phyloP scores from a whole-genome alignment of 1,284 basidiomycete genomes.

The Retiboletus flavoniger region DNA sequence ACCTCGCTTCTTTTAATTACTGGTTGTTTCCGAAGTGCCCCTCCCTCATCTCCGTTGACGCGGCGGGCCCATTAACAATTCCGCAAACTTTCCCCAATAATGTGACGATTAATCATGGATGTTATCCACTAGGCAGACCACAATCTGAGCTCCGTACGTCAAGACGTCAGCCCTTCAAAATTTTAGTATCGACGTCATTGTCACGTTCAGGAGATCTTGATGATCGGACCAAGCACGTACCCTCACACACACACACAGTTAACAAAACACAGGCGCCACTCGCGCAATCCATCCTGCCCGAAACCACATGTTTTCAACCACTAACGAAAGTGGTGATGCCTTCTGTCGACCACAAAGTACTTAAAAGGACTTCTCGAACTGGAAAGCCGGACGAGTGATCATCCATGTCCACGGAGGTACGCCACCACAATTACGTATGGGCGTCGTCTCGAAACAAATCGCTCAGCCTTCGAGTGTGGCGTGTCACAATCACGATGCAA shows the following conservation, averaged over 20 bases:
- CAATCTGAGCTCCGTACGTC: neutral
- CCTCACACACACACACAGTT: neutral
- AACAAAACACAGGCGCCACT: conserved; percentile 21
- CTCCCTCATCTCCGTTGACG: conserved; percentile 27
- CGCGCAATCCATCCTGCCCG: conserved; percentile 15
- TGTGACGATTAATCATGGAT: neutral
- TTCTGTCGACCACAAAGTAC: conserved; percentile 15
- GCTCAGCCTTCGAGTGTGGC: conserved; percentile 4
- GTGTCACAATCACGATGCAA: conserved; percentile 10
- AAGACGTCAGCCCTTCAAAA: conserved; percentile 2
- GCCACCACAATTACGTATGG: conserved; percentile 25
- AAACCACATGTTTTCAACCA: conserved; percentile 27
- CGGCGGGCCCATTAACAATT: neutral
- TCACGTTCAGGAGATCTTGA: conserved; percentile 2
- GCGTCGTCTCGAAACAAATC: conserved; percentile 7
- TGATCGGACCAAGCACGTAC: conserved; percentile 1
- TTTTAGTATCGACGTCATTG: conserved; percentile 12
- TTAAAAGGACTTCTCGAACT: neutral
- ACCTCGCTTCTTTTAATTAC: conserved; percentile 22
- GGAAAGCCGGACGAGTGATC: neutral
- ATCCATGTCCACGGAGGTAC: conserved; percentile 17
- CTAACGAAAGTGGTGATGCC: conserved; percentile 16
- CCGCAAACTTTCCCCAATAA: neutral
- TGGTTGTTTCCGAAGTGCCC: conserved; percentile 4
- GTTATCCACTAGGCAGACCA: neutral